These are phyloP conservation scores for Blumeria graminis DNA, from an alignment of 2,329 filamentous ascomycete species.

Conservation along the genomic window DNA sequence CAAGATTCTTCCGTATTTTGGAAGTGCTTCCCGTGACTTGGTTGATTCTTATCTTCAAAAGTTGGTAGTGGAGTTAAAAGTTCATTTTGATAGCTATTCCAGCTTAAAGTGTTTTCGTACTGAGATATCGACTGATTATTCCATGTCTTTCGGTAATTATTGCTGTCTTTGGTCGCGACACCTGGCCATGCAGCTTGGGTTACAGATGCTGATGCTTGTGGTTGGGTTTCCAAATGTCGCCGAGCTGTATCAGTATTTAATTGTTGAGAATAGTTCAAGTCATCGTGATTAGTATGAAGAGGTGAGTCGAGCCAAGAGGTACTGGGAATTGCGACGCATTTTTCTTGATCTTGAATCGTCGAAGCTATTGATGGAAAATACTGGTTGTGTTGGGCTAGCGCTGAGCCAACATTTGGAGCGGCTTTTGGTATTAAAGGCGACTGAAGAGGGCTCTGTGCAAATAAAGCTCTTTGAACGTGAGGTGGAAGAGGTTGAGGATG, in stretches of 20 bases:
- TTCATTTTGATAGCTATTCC: neutral
- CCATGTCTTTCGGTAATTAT: neutral
- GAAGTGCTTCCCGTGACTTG: neutral
- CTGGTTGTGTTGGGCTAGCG: slow-evolving; percentile 4
- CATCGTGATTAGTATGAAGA: neutral
- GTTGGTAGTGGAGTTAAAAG: neutral
- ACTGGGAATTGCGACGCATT: too few species aligned
- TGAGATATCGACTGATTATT: neutral
- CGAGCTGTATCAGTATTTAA: neutral
- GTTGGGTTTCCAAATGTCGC: neutral
- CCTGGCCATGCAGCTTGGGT: neutral
- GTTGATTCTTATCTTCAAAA: neutral
- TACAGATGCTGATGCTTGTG: too few species aligned
- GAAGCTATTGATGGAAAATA: slow-evolving; percentile 11
- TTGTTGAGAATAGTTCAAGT: neutral
- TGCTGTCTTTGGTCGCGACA: neutral
- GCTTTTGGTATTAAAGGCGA: slow-evolving; percentile 14
- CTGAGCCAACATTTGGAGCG: slow-evolving; percentile 3
- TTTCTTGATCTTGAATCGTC: slow-evolving; percentile 5
- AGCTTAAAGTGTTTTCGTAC: too few species aligned
- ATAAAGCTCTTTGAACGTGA: slow-evolving; percentile 28
- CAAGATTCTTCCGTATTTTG: neutral
- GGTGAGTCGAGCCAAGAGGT: neutral
- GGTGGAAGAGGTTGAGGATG: slow-evolving; percentile 21
- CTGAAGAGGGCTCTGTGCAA: slow-evolving; percentile 18